phyloP scores from a whole-genome alignment of 2,329 filamentous ascomycete species.

The Camptophora hylomeconis region DNA sequence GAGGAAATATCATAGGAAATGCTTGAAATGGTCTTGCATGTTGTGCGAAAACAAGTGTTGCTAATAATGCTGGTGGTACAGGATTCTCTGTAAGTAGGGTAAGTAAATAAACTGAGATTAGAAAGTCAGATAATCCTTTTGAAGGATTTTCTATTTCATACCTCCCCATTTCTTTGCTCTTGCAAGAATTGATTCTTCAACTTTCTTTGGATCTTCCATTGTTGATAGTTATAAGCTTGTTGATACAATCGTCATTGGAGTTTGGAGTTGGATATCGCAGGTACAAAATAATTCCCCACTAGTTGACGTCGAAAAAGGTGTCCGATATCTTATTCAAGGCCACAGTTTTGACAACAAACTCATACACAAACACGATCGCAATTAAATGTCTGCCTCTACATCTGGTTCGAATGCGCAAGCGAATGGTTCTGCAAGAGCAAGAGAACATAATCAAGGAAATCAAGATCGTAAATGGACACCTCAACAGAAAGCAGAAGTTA shows the following conservation, averaged over 20 bases:
- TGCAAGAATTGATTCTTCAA: constrained; percentile 12
- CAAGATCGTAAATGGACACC: constrained; percentile 56
- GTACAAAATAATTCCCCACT: no score
- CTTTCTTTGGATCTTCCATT: constrained; percentile 9
- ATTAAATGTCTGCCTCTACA: constrained; percentile 31
- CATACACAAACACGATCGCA: no score
- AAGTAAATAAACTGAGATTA: constrained; percentile 13
- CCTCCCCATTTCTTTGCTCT: constrained; percentile 18
- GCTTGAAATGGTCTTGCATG: constrained; percentile 53
- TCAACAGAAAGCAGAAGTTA: constrained; percentile 83
- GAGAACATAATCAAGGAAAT: constrained; percentile 37
- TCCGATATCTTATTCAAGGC: no score
- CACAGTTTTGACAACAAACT: no score
- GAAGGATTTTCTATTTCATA: no score
- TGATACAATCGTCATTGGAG: no score
- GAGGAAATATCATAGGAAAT: constrained; percentile 55
- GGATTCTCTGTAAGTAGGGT: constrained; percentile 40
- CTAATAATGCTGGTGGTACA: constrained; percentile 50
- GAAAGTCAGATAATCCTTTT: no score
- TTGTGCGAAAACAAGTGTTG: constrained; percentile 53
- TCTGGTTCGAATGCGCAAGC: constrained; percentile 31
- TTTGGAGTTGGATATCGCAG: no score
- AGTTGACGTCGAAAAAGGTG: no score
- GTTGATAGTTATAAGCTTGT: not conserved
- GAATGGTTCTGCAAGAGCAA: constrained; percentile 29